A percentile compares a stretch with the other conserved stretches of the same genome.
Evolutionary conservation across 345 rosid species (phyloP).

Genomic region (Syzygium jambos): DNA sequence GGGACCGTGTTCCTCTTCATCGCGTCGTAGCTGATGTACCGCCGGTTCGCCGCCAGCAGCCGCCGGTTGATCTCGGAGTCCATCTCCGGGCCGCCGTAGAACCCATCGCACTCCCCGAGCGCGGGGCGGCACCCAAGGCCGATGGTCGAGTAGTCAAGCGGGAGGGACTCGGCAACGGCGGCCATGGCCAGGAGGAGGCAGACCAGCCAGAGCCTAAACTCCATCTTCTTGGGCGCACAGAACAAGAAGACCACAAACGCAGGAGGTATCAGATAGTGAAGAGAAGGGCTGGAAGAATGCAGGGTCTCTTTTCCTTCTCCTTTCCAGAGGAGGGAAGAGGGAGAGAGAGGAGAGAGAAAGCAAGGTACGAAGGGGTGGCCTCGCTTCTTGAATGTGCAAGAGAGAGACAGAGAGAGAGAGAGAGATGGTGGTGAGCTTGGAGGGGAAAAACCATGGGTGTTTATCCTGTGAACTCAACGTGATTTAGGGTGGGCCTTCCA

Average conservation of each 20-base stretch:
- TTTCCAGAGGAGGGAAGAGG: neutral
- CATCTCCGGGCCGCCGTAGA: neutral
- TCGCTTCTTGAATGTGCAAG: neutral
- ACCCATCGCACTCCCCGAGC: neutral
- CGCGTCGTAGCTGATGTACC: conserved; percentile 1
- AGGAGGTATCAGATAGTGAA: neutral
- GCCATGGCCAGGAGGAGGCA: conserved; percentile 6
- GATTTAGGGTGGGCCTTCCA: neutral
- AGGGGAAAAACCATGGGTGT: neutral
- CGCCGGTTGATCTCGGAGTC: conserved; percentile 9
- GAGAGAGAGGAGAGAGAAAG: neutral
- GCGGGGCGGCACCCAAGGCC: neutral
- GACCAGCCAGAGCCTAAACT: neutral
- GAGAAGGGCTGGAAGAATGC: neutral
- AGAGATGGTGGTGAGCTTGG: neutral
- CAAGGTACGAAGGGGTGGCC: neutral
- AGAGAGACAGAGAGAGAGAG: neutral
- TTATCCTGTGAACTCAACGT: neutral
- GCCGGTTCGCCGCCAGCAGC: neutral
- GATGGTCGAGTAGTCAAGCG: neutral
- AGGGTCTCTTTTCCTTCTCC: neutral
- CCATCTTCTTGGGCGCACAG: neutral
- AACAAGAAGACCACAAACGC: neutral
- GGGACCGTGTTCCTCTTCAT: neutral
- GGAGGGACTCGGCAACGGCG: neutral